Conservation (phyloP, 257 asterid genomes). For the Mentha longifolia region DNA sequence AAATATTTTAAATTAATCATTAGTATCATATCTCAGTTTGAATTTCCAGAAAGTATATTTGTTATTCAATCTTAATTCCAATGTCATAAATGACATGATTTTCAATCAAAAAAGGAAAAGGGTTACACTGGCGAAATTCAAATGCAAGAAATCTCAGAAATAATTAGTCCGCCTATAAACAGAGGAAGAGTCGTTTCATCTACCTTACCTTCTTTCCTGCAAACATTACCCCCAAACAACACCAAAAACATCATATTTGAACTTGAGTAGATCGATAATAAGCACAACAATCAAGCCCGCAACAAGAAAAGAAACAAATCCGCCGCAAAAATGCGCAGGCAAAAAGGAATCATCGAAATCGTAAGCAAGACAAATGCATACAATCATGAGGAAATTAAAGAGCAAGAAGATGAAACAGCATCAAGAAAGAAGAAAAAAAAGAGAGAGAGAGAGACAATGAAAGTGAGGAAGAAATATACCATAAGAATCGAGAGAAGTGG, state of each 20-base stretch:
- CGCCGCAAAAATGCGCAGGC: too few species aligned
- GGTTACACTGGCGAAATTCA: background rate
- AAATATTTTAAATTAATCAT: background rate
- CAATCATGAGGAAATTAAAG: background rate
- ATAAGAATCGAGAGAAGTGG: conserved; percentile 59
- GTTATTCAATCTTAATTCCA: background rate
- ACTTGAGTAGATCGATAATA: background rate
- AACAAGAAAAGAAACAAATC: too few species aligned
- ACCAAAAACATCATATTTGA: background rate
- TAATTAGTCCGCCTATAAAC: background rate
- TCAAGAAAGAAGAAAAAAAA: background rate
- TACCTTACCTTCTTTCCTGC: background rate
- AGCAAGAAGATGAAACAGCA: background rate
- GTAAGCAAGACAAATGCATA: background rate
- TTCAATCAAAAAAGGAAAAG: background rate
- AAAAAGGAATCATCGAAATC: too few species aligned
- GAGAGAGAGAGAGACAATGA: too few species aligned
- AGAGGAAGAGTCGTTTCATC: background rate
- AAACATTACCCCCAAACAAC: background rate
- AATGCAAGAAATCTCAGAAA: background rate
- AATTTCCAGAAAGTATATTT: background rate
- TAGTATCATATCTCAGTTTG: background rate
- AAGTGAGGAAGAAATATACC: conserved; percentile 37
- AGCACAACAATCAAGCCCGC: background rate
- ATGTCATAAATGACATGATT: background rate